A percentile compares a stretch with the other conserved stretches of the same genome.
These are phyloP conservation scores for Toxicodendron radicans DNA, from an alignment of 345 rosid species.

Conservation along the genomic window DNA sequence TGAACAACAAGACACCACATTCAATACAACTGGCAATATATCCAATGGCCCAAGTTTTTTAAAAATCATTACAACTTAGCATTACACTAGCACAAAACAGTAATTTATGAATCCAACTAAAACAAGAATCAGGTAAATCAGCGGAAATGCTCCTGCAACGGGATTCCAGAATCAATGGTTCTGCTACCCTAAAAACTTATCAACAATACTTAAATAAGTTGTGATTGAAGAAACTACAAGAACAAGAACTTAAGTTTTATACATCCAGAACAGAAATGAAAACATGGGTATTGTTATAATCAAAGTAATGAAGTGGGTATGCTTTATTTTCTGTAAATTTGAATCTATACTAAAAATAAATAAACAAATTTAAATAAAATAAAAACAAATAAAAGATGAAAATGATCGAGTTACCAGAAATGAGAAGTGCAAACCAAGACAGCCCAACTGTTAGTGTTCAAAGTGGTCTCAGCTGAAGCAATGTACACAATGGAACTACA, in stretches of 20 bases:
- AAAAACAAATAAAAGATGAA: not conserved
- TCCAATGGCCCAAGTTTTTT: not conserved
- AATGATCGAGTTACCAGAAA: conserved; percentile 57
- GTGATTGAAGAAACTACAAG: not conserved
- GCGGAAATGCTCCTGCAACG: no score
- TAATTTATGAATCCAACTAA: not conserved
- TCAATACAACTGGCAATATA: conserved; percentile 12
- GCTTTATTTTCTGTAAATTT: not conserved
- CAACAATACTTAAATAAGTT: no score
- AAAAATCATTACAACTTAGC: not conserved
- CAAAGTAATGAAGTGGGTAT: not conserved
- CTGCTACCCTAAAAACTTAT: no score
- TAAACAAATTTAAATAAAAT: not conserved
- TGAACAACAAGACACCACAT: conserved; percentile 31
- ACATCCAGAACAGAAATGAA: not conserved
- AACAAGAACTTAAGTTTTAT: not conserved
- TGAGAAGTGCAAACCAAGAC: conserved; percentile 98
- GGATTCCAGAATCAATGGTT: not conserved
- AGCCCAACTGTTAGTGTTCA: conserved; percentile 98
- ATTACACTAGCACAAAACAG: not conserved
- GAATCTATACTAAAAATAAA: conserved; percentile 3
- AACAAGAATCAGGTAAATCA: not conserved
- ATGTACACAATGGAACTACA: conserved; percentile 24
- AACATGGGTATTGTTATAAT: conserved; percentile 5
- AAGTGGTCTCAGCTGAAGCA: conserved; percentile 60